Base-by-base conservation (phyloP, 345 rosid species). In the Fremontodendron californicum region DNA sequence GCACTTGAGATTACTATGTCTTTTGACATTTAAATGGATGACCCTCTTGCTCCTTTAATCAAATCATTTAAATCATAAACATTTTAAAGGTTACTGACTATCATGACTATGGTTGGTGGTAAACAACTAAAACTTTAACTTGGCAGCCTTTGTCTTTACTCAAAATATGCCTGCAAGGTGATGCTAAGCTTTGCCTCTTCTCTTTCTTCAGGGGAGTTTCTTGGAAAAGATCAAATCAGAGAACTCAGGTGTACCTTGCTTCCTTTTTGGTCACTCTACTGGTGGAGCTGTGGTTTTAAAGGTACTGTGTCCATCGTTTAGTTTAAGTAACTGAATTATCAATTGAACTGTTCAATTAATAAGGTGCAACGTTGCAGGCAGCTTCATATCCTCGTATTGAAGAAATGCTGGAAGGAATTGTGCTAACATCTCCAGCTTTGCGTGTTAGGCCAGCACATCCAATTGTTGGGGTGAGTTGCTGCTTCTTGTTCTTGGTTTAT, bases 261-360 rank as follows among this genome's bases (percentile, higher is more conserved):
- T 96, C 81, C 98, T 96, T 43, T 92, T 93, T 79, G 99, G 99
- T 81, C 99, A 96, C 77, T 96, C 97, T 52, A 94, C 98, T 0
- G 98, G 99, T 80, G 99, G 99, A 77, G 94, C 99, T 74, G 98
- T 94, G 68, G 99, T 96, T 82, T 85, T 96, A 81, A 96, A 96
- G 93, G 98, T 91, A 78, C 58, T 42, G 37, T 2, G 37, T 64
- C 46, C 29, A 9, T 0, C 29, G 13, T 65, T 40, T 45, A 49
- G 16, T 64, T 60, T 51, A 57, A 57, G 63, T 27, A 15, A n/a
- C 48, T 21, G 43, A 46, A 21, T 76, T 60, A 37, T 40, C 71
- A 9, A 40, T 48, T 15, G 43, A 29, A 51, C 75, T 35, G 75
- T 21, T 52, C 67, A 11, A 71, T 31, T 76, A 69, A 69, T 62